These are phyloP conservation scores for Ceratocystis alfenasii DNA, from an alignment of 2,329 filamentous ascomycete species.

Conservation along the genomic window DNA sequence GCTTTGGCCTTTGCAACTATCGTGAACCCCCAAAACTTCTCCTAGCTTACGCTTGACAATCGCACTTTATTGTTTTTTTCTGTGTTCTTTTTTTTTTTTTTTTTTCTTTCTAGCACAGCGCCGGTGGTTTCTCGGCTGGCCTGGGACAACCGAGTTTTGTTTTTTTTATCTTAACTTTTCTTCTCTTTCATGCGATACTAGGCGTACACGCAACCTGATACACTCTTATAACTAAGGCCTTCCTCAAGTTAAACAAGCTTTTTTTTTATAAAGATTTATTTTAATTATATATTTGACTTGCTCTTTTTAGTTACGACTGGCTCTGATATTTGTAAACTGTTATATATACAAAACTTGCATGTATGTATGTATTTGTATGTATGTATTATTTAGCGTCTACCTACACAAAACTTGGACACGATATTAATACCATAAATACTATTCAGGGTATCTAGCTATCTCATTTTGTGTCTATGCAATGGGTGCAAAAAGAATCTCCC, in stretches of 20 bases:
- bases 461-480: neutral
- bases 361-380: too few relatives aligned
- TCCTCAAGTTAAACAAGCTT: neutral
- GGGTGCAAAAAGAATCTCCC: neutral
- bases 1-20: neutral
- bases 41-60: neutral
- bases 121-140: conserved; percentile 7
- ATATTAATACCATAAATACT: too few relatives aligned
- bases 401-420: too few relatives aligned
- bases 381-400: too few relatives aligned
- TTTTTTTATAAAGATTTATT: too few relatives aligned
- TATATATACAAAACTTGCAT: too few relatives aligned
- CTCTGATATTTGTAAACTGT: too few relatives aligned
- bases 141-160: neutral
- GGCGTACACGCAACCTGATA: neutral
- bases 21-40: conserved; percentile 4
- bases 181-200: conserved; percentile 1
- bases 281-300: neutral
- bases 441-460: too few relatives aligned
- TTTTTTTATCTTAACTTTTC: neutral
- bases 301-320: neutral
- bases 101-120: neutral
- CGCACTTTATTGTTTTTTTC: conserved; percentile 7
- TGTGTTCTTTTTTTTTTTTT: neutral
- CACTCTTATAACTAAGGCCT: neutral